These are phyloP conservation scores for Tricholoma terreum DNA, from an alignment of 768 basidiomycete species.

Conservation along the genomic window DNA sequence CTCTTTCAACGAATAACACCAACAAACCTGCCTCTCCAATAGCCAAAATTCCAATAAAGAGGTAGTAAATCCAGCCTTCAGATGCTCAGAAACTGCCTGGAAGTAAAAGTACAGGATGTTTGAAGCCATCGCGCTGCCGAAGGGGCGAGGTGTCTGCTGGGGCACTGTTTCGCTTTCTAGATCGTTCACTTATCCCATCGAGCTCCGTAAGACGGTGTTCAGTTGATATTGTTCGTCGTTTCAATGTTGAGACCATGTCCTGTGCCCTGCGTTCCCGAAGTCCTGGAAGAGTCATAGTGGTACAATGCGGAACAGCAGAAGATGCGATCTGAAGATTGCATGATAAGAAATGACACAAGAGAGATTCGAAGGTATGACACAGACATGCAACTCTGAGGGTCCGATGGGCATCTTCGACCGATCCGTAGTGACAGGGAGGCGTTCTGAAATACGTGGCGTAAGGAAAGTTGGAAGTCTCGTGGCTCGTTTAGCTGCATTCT, in stretches of 20 bases:
- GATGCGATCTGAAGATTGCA: slow-evolving; percentile 49
- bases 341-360: slow-evolving; percentile 34
- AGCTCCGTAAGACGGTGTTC: slow-evolving; percentile 18
- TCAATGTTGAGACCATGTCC: slow-evolving; percentile 64
- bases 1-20: neutral
- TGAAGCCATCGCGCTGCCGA: slow-evolving; percentile 51
- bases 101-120: slow-evolving; percentile 54
- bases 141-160: slow-evolving; percentile 55
- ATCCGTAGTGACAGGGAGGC: slow-evolving; percentile 35
- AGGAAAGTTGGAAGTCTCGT: slow-evolving; percentile 35
- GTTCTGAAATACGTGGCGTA: slow-evolving; percentile 18
- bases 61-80: slow-evolving; percentile 25
- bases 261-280: slow-evolving; percentile 57
- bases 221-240: slow-evolving; percentile 50
- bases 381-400: slow-evolving; percentile 20
- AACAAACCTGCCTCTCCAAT: slow-evolving; percentile 1
- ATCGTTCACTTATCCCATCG: slow-evolving; percentile 27
- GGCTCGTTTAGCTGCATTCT: slow-evolving; percentile 6
- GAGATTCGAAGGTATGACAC: neutral
- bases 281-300: slow-evolving; percentile 39
- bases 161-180: slow-evolving; percentile 52
- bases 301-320: slow-evolving; percentile 44
- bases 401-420: slow-evolving; percentile 42
- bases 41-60: neutral
- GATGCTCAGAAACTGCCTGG: slow-evolving; percentile 54